A percentile compares a stretch with the other conserved stretches of the same genome.
Evolutionary conservation across 495 filamentous ascomycete species (phyloP).

Genomic region (Astrothelium subdiscretum): DNA sequence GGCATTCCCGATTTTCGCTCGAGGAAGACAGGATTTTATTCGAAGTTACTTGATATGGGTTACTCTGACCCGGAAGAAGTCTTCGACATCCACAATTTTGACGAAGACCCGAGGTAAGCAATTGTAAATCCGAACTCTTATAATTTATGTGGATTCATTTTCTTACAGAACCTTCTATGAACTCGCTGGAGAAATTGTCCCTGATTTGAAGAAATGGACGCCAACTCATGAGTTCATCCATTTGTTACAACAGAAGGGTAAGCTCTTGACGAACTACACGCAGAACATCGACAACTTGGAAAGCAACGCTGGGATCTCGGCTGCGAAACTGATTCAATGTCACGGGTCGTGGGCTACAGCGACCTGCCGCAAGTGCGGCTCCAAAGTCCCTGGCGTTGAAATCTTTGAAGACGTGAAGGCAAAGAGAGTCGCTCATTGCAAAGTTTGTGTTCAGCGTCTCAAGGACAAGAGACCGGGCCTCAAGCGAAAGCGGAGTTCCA

Average conservation of each 20-base stretch:
- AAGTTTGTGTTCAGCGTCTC: constrained; percentile 41
- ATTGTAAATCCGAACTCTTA: neutral
- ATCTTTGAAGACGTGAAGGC: constrained; percentile 71
- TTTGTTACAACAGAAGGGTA: constrained; percentile 82
- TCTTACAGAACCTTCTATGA: constrained; percentile 66
- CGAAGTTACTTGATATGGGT: constrained; percentile 63
- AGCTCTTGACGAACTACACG: constrained; percentile 91
- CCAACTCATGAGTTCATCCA: constrained; percentile 92
- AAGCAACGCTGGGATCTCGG: constrained; percentile 66
- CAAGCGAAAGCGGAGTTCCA: constrained; percentile 68
- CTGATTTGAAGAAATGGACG: constrained; percentile 58
- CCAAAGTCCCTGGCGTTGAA: constrained; percentile 59
- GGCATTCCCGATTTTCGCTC: constrained; percentile 60
- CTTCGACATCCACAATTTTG: constrained; percentile 80
- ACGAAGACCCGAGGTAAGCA: constrained; percentile 56
- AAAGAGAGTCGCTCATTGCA: constrained; percentile 56
- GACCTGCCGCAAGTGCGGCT: constrained; percentile 71
- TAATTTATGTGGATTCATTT: neutral
- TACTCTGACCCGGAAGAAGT: constrained; percentile 86
- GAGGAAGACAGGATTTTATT: constrained; percentile 64
- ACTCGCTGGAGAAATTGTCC: constrained; percentile 82
- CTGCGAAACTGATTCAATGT: constrained; percentile 86
- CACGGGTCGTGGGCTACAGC: constrained; percentile 93
- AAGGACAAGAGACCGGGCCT: constrained; percentile 35
- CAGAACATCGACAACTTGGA: constrained; percentile 99